Evolutionary conservation across 805 yeast species (phyloP).

Genomic region (Candida qinlingensis): DNA sequence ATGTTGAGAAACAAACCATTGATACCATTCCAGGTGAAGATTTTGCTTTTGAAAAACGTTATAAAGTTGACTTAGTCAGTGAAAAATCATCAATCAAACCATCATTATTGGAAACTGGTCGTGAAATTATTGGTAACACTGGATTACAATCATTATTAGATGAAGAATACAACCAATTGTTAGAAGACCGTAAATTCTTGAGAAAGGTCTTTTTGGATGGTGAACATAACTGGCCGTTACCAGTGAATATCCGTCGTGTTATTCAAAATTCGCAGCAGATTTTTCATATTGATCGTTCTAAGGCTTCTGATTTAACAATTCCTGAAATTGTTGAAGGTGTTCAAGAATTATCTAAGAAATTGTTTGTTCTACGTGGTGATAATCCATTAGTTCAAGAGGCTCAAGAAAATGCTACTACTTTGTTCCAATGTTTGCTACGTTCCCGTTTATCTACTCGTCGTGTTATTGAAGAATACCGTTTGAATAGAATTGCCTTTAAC

Average conservation of each 20-base stretch:
- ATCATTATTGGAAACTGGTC: constrained; percentile 78
- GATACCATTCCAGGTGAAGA: constrained; percentile 95
- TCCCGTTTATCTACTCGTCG: constrained; percentile 90
- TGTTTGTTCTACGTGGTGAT: constrained; percentile 79
- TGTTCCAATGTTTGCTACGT: constrained; percentile 88
- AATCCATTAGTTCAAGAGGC: constrained; percentile 74
- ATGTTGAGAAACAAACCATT: constrained; percentile 92
- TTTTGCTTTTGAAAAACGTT: constrained; percentile 73
- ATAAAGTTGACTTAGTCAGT: constrained; percentile 81
- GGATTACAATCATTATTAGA: constrained; percentile 77
- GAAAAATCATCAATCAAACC: constrained; percentile 59
- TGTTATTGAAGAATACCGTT: constrained; percentile 83
- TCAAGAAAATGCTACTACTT: constrained; percentile 82
- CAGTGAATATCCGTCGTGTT: constrained; percentile 94
- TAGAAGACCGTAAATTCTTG: constrained; percentile 70
- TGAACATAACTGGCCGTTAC: constrained; percentile 95
- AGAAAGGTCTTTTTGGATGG: constrained; percentile 88
- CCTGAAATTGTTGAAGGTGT: constrained; percentile 76
- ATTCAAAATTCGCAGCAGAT: constrained; percentile 96
- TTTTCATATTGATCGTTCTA: constrained; percentile 86
- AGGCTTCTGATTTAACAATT: constrained; percentile 85
- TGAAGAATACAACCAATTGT: constrained; percentile 74
- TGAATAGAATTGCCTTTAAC: constrained; percentile 81
- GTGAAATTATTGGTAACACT: constrained; percentile 85
- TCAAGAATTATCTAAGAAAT: constrained; percentile 55